Percentiles rank a stretch among this genome's conserved stretches.
Evolutionary conservation across 2,329 filamentous ascomycete species (phyloP).

Genomic region (Fusarium sp.): DNA sequence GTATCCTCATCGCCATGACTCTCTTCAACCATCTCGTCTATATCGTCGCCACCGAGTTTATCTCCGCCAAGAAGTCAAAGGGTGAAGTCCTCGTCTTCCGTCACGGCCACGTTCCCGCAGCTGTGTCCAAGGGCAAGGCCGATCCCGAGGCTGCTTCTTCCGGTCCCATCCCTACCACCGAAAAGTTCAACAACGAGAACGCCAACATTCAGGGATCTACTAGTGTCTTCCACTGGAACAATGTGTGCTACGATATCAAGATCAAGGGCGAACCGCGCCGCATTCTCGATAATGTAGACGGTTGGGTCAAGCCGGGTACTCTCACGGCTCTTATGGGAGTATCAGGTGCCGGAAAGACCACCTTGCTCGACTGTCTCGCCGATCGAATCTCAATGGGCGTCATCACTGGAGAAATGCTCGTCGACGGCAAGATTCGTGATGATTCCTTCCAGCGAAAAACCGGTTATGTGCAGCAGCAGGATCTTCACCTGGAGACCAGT

Average conservation of each 20-base stretch:
- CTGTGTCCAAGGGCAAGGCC: conserved; percentile 26
- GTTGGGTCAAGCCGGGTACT: conserved; percentile 82
- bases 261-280: conserved; percentile 74
- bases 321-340: conserved; percentile 77
- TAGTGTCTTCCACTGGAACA: conserved; percentile 75
- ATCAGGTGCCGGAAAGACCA: conserved; percentile 70
- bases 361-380: conserved; percentile 73
- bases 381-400: conserved; percentile 80
- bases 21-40: conserved; percentile 63
- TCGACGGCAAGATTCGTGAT: conserved; percentile 76
- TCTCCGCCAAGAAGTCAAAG: conserved; percentile 66
- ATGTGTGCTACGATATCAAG: conserved; percentile 81
- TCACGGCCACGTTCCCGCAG: conserved; percentile 53
- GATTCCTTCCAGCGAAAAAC: conserved; percentile 78
- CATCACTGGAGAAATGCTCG: conserved; percentile 76
- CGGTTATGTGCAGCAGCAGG: conserved; percentile 78
- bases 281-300: conserved; percentile 78
- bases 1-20: conserved; percentile 67
- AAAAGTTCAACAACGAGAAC: conserved; percentile 34
- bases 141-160: conserved; percentile 43
- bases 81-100: conserved; percentile 73
- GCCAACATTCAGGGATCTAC: conserved; percentile 47
- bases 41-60: conserved; percentile 63
- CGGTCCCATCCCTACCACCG: conserved; percentile 37
- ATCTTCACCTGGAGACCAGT: conserved; percentile 59